Evolutionary conservation across 2,329 filamentous ascomycete species (phyloP), one percentile per base, ranked within the genome.

Genomic region (Metarhizium brunneum): DNA sequence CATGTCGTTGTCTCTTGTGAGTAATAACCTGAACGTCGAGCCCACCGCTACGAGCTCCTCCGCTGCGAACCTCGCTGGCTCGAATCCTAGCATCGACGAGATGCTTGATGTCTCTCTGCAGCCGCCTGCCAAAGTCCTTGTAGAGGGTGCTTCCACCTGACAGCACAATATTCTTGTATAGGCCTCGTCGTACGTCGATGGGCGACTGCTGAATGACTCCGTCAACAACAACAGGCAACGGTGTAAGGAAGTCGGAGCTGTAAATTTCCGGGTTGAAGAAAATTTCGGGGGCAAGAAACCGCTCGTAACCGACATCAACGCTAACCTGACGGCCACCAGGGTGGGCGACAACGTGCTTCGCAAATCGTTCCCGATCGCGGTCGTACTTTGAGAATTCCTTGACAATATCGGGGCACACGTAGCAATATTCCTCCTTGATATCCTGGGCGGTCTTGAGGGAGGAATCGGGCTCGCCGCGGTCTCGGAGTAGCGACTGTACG

Each of bases 211-310:
- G 94, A 65, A 99, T 99, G 60, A 97, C 94, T 56, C 87, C 88
- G 69, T 99, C 94, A 59, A 99, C 95, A 52, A 99, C 94, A 52
- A 83, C 88, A 29, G 94, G 94, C 8, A 99, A 82, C 14, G 94
- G 94, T 13, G 94, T 99, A 62, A 99, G 77, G 78, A 99, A 99
- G 70, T 99, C 94, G 62, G 92, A 97, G 59, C 90, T 96, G 81
- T 97, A 97, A 67, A 99, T 99, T 76, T 99, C 94, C 35, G 94
- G 94, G 75, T 99, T 99, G 84, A 99, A 99, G 76, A 99, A 99
- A 68, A 99, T 99, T 73, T 99, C 94, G 29, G 95, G 95, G 2
- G 94, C 94, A 58, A 99, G 80, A 81, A 99, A 99, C 38, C 94
- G 88, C 73, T 99, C 94, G 75, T 97, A 99, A 54, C 94, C 94